Evolutionary conservation across 192 early-diverging fungal genomes (phyloP).

Genomic region (Rhizophagus sp.): DNA sequence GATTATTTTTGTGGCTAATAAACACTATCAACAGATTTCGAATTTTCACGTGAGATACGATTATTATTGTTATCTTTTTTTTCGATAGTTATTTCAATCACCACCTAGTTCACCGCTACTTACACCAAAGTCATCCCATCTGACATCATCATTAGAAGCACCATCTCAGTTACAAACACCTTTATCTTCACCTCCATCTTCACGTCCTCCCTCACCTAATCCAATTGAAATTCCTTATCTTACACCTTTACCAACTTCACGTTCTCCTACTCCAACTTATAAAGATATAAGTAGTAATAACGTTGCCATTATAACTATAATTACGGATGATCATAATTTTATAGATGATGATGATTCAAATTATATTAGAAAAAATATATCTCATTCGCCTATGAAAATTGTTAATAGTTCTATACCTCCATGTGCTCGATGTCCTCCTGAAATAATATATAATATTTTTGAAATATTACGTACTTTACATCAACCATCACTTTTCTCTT

Average conservation of each 20-base stretch:
- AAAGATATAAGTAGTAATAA: not conserved
- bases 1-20: too few relatives aligned
- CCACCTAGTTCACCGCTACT: slow-evolving; percentile 24
- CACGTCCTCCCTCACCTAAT: slow-evolving; percentile 22
- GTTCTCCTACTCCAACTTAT: slow-evolving; percentile 7
- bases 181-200: slow-evolving; percentile 23
- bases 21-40: too few relatives aligned
- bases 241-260: slow-evolving; percentile 18
- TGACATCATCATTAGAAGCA: slow-evolving; percentile 23
- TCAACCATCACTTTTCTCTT: slow-evolving; percentile 28
- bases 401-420: slow-evolving; percentile 25
- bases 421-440: slow-evolving; percentile 24
- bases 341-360: slow-evolving; percentile 11
- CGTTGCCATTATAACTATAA: slow-evolving; percentile 14
- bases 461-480: slow-evolving; percentile 21
- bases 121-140: slow-evolving; percentile 23
- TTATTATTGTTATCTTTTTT: too few relatives aligned
- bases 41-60: too few relatives aligned
- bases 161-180: slow-evolving; percentile 31
- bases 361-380: not conserved
- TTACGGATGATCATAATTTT: not conserved
- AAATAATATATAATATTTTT: slow-evolving; percentile 24
- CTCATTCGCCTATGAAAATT: not conserved
- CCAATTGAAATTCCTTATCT: not conserved
- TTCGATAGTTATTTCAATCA: slow-evolving; percentile 26